Evolutionary conservation across 345 rosid species (phyloP).

Genomic region (Angophora floribunda): DNA sequence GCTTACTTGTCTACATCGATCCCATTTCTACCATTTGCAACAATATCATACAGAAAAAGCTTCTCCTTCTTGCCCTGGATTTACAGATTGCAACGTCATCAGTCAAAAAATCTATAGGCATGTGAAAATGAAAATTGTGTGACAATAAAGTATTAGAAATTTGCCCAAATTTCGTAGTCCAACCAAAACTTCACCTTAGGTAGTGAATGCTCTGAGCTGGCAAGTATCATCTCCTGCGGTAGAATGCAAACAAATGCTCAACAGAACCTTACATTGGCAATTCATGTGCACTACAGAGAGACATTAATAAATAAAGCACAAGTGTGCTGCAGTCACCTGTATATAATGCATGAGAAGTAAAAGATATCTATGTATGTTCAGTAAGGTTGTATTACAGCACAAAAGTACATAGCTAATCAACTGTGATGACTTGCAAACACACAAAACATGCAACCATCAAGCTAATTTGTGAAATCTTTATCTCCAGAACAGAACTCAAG

Average conservation of each 20-base stretch:
- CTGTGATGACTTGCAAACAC: neutral
- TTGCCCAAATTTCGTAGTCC: neutral
- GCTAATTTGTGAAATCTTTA: neutral
- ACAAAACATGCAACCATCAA: neutral
- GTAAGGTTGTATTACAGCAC: neutral
- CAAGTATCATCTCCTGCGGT: conserved; percentile 83
- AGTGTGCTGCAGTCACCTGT: neutral
- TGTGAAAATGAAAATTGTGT: neutral
- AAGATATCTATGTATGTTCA: neutral
- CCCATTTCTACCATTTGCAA: conserved; percentile 97
- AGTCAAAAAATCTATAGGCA: neutral
- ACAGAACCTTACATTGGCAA: neutral
- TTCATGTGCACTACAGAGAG: neutral
- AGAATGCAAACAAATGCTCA: neutral
- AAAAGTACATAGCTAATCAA: neutral
- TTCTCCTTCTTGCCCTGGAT: conserved; percentile 49
- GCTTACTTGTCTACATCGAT: conserved; percentile 91
- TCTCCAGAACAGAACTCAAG: neutral
- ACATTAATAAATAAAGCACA: neutral
- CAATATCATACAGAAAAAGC: conserved; percentile 85
- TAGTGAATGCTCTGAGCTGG: conserved; percentile 51
- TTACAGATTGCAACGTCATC: neutral
- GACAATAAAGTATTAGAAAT: neutral
- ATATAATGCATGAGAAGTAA: neutral
- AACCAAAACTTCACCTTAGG: conserved; percentile 33